Evolutionary conservation across 441 rosid species (phyloP), one percentile per base, ranked within the genome.

Genomic region (Kokia cookei): DNA sequence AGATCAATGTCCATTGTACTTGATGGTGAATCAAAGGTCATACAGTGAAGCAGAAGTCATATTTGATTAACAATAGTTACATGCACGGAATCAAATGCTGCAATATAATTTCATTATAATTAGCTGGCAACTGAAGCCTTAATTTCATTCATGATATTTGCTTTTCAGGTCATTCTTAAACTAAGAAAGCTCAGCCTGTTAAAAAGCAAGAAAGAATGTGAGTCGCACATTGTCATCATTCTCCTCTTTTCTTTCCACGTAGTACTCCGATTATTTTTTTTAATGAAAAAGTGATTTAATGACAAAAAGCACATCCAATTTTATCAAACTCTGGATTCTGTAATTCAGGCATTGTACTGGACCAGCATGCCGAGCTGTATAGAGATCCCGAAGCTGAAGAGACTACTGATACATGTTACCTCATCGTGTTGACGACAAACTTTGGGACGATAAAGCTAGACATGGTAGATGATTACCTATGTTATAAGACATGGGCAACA

Each of bases 141-240:
- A 29, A 59, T 64, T 17, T 40, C 15, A 40, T 64, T 64, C 51
- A 19, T 42, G 24, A 22, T 69, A 11, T 53, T 70, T 19, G 37
- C 45, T 72, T 72, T 76, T 43, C 87, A 93, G 97, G 92, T 92
- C 80, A 79, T 92, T 75, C 88, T 94, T 14, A 84, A 82, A 81
- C 57, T 80, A 60, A 85, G 84, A 85, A 90, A 86, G 84, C 91
- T 80, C 74, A 89, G 82, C 79, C 77, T 94, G 72, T 77, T 90
- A 75, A 85, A 90, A 86, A 87, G 86, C 84, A 90, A 86, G 80
- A 89, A 83, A 76, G 86, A 89, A 83, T 77, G 98, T 92, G 86
- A 2, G 91, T 42, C 55, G 42, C 26, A 22, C 60, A 42, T 26
- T 74, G 2, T 65, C 60, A 19, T 17, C 68, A 64, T 35, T 63